Evolutionary conservation across 2,329 filamentous ascomycete species (phyloP), one percentile per base, ranked within the genome.

Genomic region (Ascochyta rabiei): DNA sequence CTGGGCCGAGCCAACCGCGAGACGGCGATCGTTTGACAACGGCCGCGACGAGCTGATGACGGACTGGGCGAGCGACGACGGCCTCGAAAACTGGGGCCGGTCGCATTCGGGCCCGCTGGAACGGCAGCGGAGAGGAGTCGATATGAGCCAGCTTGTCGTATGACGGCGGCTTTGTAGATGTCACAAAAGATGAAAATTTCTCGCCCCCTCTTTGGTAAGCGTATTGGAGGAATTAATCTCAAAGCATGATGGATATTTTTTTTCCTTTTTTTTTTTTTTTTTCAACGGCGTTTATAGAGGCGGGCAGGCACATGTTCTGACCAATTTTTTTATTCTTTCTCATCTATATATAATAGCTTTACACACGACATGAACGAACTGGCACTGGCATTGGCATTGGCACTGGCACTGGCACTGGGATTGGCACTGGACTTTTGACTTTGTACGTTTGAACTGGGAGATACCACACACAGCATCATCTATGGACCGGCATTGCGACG

Each of bases 161-260:
- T 73, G 62, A 72, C 42, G 26, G 38, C 41, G 55, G 53, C 51
- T 33, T 37, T 72, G 70, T 72, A 71, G 60, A 72, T 72, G 68
- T 54, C 30, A 42, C 21, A n/a, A 18, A 35, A n/a, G n/a, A 12
- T 24, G 3, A 10, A 28, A 8, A 8, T 2, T 3, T 10, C 8
- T 10, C 8, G 7, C 2, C 10, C 12, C 12, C 28, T 12, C 3
- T 10, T 2, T 10, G 26, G 8, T 12, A 15, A 13, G 21, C 10
- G n/a, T 10, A 21, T 37, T 43, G 41, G 15, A 24, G 41, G 41
- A 41, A 46, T 43, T 55, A 50, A 46, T 55, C 30, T 9, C 33
- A 41, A 42, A 18, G 46, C 31, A 55, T 55, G 10, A 39, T 8
- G 38, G 33, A 23, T 23, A 23, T 21, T 26, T 9, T 41, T 21